Conservation (phyloP, 352 stramenopile genomes). For the Pythium oligandrum region DNA sequence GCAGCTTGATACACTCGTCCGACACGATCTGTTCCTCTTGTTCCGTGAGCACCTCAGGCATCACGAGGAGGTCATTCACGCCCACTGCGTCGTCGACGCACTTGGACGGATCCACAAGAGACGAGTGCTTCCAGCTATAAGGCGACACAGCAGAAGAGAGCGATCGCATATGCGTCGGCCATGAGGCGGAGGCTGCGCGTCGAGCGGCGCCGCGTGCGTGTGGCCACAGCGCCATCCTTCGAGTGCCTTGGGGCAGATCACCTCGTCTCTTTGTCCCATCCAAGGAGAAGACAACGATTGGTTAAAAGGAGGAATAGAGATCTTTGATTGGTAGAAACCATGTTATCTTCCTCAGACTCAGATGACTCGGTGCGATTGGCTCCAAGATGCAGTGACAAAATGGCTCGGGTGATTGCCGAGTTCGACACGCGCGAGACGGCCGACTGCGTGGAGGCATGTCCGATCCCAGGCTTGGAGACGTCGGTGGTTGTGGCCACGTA, state of each 20-base stretch:
- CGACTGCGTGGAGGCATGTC: slow-evolving; percentile 82
- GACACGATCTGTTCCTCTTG: slow-evolving; percentile 68
- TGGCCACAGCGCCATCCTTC: no score
- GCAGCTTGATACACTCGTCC: slow-evolving; percentile 59
- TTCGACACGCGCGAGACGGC: slow-evolving; percentile 78
- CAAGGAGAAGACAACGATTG: background rate
- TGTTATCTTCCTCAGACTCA: no score
- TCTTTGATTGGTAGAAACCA: background rate
- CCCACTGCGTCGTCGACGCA: slow-evolving; percentile 53
- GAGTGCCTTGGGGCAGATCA: no score
- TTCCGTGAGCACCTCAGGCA: slow-evolving; percentile 65
- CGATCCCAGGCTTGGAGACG: slow-evolving; percentile 47
- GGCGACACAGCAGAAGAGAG: background rate
- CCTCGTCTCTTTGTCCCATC: no score
- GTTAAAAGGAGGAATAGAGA: background rate
- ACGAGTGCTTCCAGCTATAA: slow-evolving; percentile 15
- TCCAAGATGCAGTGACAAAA: no score
- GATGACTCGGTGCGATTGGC: no score
- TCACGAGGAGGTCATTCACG: slow-evolving; percentile 56
- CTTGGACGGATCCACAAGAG: slow-evolving; percentile 44
- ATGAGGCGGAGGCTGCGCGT: background rate
- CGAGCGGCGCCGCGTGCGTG: no score
- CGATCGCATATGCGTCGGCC: background rate
- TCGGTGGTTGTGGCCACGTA: slow-evolving; percentile 78
- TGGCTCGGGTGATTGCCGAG: slow-evolving; percentile 14